Base-by-base conservation (phyloP, 78 protist genomes). In the Dictyostelium brefeldianum region DNA sequence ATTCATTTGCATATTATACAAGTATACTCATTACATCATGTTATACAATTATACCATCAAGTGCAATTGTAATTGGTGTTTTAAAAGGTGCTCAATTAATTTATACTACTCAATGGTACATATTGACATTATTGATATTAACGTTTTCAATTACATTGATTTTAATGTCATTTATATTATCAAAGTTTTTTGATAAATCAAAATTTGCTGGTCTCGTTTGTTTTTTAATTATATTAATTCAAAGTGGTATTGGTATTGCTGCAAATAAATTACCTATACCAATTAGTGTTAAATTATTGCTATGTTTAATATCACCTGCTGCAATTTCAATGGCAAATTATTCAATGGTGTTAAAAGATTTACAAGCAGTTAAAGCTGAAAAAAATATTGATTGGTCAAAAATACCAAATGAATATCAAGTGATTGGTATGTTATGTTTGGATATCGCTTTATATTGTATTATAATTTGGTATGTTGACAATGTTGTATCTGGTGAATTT, bases 201-300 rank as follows among this genome's bases (percentile, higher is more conserved):
- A 84, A 84, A 47, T 84, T 84, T 59, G 81, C 83, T 3, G 91
- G 83, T 47, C 27, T 74, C 2, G 57, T 84, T 11, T 74, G 74
- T 8, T 74, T 56, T 18, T n/a, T 53, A 10, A 43, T 84, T 20
- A 67, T 84, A 15, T 22, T 84, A 50, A 80, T 78, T 20, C 25
- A 57, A 14, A 47, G 51, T 6, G 91, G 83, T 46, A 7, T 74
- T 4, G 54, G 36, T 11, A 54, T 84, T 20, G 67, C 56, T 3
- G 47, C 51, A 43, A 31, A 31, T 67, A n/a, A 67, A 31, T 5
- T 20, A 0, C 53, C 11, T 17, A 62, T 41, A 36, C 36, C 75
- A 31, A 29, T 20, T 25, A 8, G 22, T 5, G 93, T 74, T 17
- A 71, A 84, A 57, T 22, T 84, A 8, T 6, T 74, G 1, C 9